Evolutionary conservation across 257 asterid species (phyloP).

Genomic region (Solanum clarkiae): DNA sequence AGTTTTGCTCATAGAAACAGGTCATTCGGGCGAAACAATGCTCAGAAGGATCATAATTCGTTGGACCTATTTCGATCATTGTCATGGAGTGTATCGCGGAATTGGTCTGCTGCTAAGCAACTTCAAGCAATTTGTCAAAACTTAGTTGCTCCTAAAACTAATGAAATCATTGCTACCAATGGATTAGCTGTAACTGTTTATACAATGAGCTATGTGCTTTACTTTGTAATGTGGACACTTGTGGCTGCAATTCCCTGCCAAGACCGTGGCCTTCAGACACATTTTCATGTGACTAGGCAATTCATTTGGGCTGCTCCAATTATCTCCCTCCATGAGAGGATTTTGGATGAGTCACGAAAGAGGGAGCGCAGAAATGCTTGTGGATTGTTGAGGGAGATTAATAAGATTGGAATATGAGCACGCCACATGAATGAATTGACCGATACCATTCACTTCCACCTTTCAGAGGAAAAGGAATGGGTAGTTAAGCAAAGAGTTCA

Average conservation of each 20-base stretch:
- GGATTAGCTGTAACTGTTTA: slow-evolving; percentile 13
- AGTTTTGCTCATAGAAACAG: slow-evolving; percentile 11
- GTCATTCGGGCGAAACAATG: slow-evolving; percentile 6
- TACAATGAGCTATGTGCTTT: slow-evolving; percentile 17
- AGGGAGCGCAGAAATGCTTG: slow-evolving; percentile 5
- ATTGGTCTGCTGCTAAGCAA: slow-evolving; percentile 24
- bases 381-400: slow-evolving; percentile 21
- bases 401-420: slow-evolving; percentile 2
- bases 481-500: slow-evolving; percentile 9
- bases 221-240: slow-evolving; percentile 16
- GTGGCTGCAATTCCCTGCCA: slow-evolving; percentile 28
- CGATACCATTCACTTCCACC: slow-evolving; percentile 16
- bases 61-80: slow-evolving; percentile 9
- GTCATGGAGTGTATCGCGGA: slow-evolving; percentile 19
- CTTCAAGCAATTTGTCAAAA: slow-evolving; percentile 20
- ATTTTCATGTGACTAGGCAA: slow-evolving; percentile 8
- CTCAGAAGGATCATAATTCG: slow-evolving; percentile 1
- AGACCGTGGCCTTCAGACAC: slow-evolving; percentile 16
- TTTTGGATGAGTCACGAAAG: slow-evolving; percentile 15
- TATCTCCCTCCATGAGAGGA: slow-evolving; percentile 10
- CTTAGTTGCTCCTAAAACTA: slow-evolving; percentile 2
- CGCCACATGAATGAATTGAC: slow-evolving; percentile 11
- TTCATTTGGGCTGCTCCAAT: slow-evolving; percentile 9
- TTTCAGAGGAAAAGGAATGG: slow-evolving; percentile 12
- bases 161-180: slow-evolving; percentile 8